Base-by-base conservation (phyloP, 768 basidiomycete species). In the Tulasnella sp. region DNA sequence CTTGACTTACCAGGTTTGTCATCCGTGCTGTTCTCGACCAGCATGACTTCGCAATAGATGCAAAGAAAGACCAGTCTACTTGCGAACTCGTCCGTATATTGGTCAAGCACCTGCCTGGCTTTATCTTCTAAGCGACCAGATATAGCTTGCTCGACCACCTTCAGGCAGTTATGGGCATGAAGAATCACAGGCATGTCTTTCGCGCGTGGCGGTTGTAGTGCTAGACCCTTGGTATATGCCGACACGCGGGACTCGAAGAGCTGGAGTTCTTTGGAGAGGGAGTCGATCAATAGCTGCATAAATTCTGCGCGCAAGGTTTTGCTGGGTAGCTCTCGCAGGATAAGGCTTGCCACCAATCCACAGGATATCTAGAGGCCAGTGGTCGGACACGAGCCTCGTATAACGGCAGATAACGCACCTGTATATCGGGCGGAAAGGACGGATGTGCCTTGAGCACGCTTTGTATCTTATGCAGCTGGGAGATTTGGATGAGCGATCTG, bases 41-140 rank as follows among this genome's bases (percentile, higher is more conserved):
- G 42, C 14, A 75, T n/a, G 23, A 59, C 65, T 58, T 79, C 76
- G 21, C 76, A 70, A 14, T 72, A 74, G 14, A 80, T 67, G 25
- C 77, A 79, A 3, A 85, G 67, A 0, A 75, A 70, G 0, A 81
- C 61, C 42, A 62, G 41, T 6, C 49, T 34, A 25, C 12, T 21
- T 21, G 39, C 52, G 6, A 62, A 53, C 15, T 54, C 57, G 15
- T 56, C 49, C 14, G 17, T 32, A 19, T 40, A 46, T 27, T 53
- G 49, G 12, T 49, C 49, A 0, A 62, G 32, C 5, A 55, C 25
- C 9, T 58, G 29, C 43, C 42, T 55, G 8, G 35, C 46, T 17
- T 45, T 39, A 32, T 57, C 59, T 8, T n/a, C 41, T n/a, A 14
- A 60, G 12, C 19, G 34, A 21, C 36, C 21, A 15, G 43, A 55